Evolutionary conservation across 1,139 yeast species (phyloP), one percentile per base, ranked within the genome.

Genomic region (Yamadazyma buinensis): DNA sequence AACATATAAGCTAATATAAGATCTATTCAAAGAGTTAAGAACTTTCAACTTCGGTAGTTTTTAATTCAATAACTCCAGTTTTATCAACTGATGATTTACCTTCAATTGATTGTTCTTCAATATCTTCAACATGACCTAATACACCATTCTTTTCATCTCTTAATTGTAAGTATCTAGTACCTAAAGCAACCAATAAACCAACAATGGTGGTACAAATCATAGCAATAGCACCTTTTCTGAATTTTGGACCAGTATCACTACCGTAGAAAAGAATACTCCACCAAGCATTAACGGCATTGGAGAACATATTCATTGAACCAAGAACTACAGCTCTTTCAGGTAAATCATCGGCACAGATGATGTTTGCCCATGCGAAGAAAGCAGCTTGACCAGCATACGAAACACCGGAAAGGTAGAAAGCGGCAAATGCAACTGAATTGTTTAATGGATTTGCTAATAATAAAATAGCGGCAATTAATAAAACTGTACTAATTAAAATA

Each of bases 261-360:
- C 67, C 57, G 44, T 61, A 77, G 47, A 77, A 75, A 3, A 77
- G 37, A 15, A 77, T 47, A 1, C 77, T 67, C 80, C 81, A 76
- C 82, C 82, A 77, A 2, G 81, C 80, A 50, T 75, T 76, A 11
- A 75, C 75, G 2, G 80, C 79, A 47, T 75, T 74, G 28, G 77
- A 70, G 44, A 75, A 75, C 80, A 76, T 75, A 51, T 77, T 77
- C 82, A 77, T 77, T 0, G 80, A 74, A 0, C 80, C 81, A 34
- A 77, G 55, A 0, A 75, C 78, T 20, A 76, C 57, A 0, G 82
- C 80, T 43, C 82, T 61, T 46, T 74, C 78, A 52, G 75, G 77
- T 28, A 74, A 49, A 49, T 77, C 81, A 41, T 68, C 59, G 22
- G 66, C 61, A 42, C 79, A 73, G 1, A 75, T 73, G 26, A 72